A percentile compares a stretch with the other conserved stretches of the same genome.
Conservation (phyloP, 352 stramenopile species). For the Thraustochytrium striatum region DNA sequence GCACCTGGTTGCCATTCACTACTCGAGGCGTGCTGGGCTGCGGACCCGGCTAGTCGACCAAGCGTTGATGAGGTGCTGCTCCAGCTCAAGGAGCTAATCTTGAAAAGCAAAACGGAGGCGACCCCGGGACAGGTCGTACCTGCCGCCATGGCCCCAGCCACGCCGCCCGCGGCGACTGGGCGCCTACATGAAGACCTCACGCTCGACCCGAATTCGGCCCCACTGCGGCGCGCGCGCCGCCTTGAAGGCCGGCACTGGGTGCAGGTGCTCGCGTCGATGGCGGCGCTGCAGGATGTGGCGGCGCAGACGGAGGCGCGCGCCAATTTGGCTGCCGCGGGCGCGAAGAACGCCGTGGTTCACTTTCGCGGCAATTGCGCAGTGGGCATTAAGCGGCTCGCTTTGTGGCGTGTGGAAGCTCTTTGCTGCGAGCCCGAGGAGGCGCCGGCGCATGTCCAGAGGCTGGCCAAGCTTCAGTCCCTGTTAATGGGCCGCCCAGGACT, state of each 20-base stretch:
- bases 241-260: too few relatives aligned
- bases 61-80: neutral
- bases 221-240: too few relatives aligned
- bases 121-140: too few relatives aligned
- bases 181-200: neutral
- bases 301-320: too few relatives aligned
- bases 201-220: too few relatives aligned
- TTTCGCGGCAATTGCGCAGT: neutral
- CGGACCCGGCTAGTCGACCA: neutral
- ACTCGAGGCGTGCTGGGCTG: conserved; percentile 3
- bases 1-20: conserved; percentile 7
- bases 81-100: conserved; percentile 6
- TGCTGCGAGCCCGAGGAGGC: neutral
- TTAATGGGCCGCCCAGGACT: too few relatives aligned
- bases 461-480: too few relatives aligned
- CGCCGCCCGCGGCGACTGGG: neutral
- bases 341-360: too few relatives aligned
- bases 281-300: conserved; percentile 14
- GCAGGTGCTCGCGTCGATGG: neutral
- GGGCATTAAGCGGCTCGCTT: neutral
- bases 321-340: too few relatives aligned
- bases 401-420: conserved; percentile 1
- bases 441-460: neutral
- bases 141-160: too few relatives aligned
- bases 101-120: too few relatives aligned